phyloP scores from a whole-genome alignment of 1,284 basidiomycete species.

The Sparassis latifolia region DNA sequence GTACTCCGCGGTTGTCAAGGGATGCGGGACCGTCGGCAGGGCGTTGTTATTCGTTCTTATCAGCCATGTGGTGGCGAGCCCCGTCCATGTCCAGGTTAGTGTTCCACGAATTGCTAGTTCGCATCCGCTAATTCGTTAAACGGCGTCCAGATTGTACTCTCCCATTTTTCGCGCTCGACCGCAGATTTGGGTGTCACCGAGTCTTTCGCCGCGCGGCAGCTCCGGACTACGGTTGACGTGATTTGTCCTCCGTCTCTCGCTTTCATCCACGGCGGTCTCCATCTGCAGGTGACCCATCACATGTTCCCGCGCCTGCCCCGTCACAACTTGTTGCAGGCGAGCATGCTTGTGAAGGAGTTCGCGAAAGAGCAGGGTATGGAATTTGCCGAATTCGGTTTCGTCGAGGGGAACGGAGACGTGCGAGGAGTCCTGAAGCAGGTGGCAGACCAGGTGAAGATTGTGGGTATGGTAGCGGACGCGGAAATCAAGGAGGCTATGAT shows the following conservation, averaged over 20 bases:
- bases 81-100: slow-evolving; percentile 76
- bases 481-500: slow-evolving; percentile 56
- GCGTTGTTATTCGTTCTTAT: slow-evolving; percentile 68
- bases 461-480: slow-evolving; percentile 65
- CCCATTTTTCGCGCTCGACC: slow-evolving; percentile 95
- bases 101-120: background rate
- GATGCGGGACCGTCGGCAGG: slow-evolving; percentile 62
- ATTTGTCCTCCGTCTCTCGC: slow-evolving; percentile 79
- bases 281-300: slow-evolving; percentile 97
- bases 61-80: slow-evolving; percentile 77
- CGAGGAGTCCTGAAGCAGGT: slow-evolving; percentile 71
- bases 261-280: slow-evolving; percentile 89
- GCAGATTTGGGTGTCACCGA: slow-evolving; percentile 87
- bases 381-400: slow-evolving; percentile 89
- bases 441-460: slow-evolving; percentile 75
- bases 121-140: background rate
- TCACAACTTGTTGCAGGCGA: slow-evolving; percentile 85
- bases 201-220: slow-evolving; percentile 88
- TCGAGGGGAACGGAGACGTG: slow-evolving; percentile 79
- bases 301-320: slow-evolving; percentile 93
- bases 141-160: slow-evolving; percentile 80
- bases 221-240: slow-evolving; percentile 96
- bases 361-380: slow-evolving; percentile 78
- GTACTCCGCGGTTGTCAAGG: slow-evolving; percentile 62
- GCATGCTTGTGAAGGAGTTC: slow-evolving; percentile 79